Evolutionary conservation across 1,139 yeast species (phyloP).

Genomic region (Lodderomyces parapsilosis): DNA sequence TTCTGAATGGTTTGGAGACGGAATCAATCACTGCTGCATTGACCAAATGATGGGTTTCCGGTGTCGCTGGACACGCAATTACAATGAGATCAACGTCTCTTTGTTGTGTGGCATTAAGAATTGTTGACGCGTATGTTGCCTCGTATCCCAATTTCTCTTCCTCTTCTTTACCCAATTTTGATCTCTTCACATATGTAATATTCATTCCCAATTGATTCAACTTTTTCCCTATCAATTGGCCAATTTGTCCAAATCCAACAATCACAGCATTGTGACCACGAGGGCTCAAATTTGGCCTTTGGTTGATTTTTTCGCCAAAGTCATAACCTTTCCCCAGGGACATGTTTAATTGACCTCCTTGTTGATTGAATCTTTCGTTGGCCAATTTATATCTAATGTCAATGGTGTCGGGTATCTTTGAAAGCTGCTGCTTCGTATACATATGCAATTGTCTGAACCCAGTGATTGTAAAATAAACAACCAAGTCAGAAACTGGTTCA

Average conservation of each 20-base stretch:
- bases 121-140: constrained; percentile 44
- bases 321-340: constrained; percentile 28
- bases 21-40: constrained; percentile 46
- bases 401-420: constrained; percentile 11
- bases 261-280: constrained; percentile 60
- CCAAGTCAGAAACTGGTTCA: constrained; percentile 75
- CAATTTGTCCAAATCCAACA: constrained; percentile 79
- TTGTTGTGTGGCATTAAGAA: constrained; percentile 31
- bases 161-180: constrained; percentile 36
- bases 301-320: constrained; percentile 48
- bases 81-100: constrained; percentile 57
- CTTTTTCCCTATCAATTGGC: constrained; percentile 60
- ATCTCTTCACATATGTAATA: constrained; percentile 60
- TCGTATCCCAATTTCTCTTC: constrained; percentile 41
- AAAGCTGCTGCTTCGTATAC: constrained; percentile 30
- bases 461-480: constrained; percentile 55
- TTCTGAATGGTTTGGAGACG: constrained; percentile 53
- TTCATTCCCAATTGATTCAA: constrained; percentile 64
- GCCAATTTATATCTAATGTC: constrained; percentile 12
- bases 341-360: constrained; percentile 9
- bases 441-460: constrained; percentile 61
- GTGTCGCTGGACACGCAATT: constrained; percentile 66
- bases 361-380: constrained; percentile 10
- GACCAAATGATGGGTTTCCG: constrained; percentile 57
- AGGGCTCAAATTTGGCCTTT: constrained; percentile 45